phyloP scores from a whole-genome alignment of 306 rosid species.

The Alnus glutinosa region DNA sequence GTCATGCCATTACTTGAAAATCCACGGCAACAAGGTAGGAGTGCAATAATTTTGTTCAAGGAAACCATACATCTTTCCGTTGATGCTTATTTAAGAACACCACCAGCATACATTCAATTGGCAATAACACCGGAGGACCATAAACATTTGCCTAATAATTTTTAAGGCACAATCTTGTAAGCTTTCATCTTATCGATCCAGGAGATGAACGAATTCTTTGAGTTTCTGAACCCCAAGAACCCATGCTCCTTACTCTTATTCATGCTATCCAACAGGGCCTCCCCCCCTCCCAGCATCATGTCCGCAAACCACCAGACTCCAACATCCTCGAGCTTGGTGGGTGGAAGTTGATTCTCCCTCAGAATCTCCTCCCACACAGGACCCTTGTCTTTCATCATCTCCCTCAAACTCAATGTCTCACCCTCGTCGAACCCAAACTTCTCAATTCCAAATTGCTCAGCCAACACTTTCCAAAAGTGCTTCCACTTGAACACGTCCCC shows the following conservation, averaged over 20 bases:
- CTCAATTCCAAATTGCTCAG: slow-evolving; percentile 70
- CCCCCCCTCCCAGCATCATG: slow-evolving; percentile 3
- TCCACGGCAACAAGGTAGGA: not conserved
- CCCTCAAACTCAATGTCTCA: slow-evolving; percentile 29
- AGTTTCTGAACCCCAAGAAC: slow-evolving; percentile 68
- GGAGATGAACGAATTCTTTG: slow-evolving; percentile 51
- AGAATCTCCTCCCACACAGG: slow-evolving; percentile 68
- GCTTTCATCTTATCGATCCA: slow-evolving; percentile 60
- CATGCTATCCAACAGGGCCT: slow-evolving; percentile 38
- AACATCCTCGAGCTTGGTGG: slow-evolving; percentile 48
- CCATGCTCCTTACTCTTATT: slow-evolving; percentile 77
- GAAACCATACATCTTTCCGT: not conserved
- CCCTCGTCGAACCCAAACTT: slow-evolving; percentile 59
- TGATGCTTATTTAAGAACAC: not conserved
- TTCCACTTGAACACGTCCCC: slow-evolving; percentile 76
- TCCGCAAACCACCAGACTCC: slow-evolving; percentile 66
- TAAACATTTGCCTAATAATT: not conserved
- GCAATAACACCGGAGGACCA: not conserved
- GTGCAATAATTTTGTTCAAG: not conserved
- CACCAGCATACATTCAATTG: not conserved
- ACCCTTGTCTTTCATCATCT: slow-evolving; percentile 54
- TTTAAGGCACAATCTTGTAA: slow-evolving; percentile 20
- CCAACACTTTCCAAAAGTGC: slow-evolving; percentile 65
- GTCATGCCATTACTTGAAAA: not conserved
- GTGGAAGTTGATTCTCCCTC: slow-evolving; percentile 45